Conservation (phyloP, 1,284 basidiomycete genomes). For the Trametes pubescens region DNA sequence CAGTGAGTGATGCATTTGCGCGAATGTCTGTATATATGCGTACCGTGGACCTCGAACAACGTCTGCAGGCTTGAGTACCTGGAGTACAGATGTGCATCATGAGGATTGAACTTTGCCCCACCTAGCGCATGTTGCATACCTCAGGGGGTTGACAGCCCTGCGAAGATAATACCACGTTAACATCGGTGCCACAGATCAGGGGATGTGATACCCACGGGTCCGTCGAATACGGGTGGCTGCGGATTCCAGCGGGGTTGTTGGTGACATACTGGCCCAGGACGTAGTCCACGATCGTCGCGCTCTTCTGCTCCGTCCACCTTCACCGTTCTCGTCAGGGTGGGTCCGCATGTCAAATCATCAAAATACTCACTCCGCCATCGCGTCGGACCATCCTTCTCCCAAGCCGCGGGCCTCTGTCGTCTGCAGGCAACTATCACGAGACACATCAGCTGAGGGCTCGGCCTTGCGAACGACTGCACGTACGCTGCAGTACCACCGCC, state of each 20-base stretch:
- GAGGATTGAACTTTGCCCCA: too few species aligned
- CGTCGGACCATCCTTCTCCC: constrained; percentile 66
- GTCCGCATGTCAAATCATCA: background rate
- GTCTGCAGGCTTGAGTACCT: constrained; percentile 42
- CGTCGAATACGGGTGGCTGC: constrained; percentile 53
- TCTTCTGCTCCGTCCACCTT: constrained; percentile 50
- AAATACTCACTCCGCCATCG: constrained; percentile 53
- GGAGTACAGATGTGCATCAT: too few species aligned
- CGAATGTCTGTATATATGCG: background rate
- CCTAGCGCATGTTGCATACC: background rate
- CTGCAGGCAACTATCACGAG: constrained; percentile 48
- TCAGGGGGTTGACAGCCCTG: constrained; percentile 25
- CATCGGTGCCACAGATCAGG: background rate
- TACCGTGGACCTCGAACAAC: constrained; percentile 50
- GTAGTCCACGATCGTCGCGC: constrained; percentile 47
- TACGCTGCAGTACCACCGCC: constrained; percentile 55
- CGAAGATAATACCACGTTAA: background rate
- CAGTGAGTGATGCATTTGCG: background rate
- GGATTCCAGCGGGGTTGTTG: constrained; percentile 45
- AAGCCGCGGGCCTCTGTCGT: constrained; percentile 58
- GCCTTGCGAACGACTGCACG: too few species aligned
- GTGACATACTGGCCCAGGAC: constrained; percentile 50
- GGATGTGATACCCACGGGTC: constrained; percentile 37
- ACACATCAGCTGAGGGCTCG: too few species aligned
- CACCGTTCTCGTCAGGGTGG: background rate